Conservation (phyloP, 192 early-diverging fungal genomes). For the Umbelopsis sp. region DNA sequence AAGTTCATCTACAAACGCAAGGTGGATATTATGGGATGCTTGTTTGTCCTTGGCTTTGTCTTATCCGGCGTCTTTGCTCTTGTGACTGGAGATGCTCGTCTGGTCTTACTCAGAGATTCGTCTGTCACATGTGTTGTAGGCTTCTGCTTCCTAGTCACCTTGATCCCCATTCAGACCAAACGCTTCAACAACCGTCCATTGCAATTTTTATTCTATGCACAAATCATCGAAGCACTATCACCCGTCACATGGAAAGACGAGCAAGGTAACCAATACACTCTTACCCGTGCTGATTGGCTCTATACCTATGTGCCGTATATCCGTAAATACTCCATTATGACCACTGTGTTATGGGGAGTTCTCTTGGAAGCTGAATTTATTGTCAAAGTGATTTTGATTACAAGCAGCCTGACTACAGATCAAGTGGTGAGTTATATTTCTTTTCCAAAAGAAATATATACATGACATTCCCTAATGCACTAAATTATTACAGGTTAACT, state of each 20-base stretch:
- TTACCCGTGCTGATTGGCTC: slow-evolving; percentile 30
- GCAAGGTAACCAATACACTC: slow-evolving; percentile 18
- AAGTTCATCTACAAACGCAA: slow-evolving; percentile 26
- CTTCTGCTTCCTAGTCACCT: slow-evolving; percentile 37
- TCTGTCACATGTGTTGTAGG: slow-evolving; percentile 34
- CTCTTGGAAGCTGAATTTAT: slow-evolving; percentile 42
- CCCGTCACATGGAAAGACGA: slow-evolving; percentile 32
- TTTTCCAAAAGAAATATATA: neutral
- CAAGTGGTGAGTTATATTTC: slow-evolving; percentile 27
- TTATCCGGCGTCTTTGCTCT: slow-evolving; percentile 31
- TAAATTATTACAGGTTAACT: neutral
- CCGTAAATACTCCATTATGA: slow-evolving; percentile 21
- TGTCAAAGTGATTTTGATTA: slow-evolving; percentile 39
- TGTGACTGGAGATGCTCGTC: slow-evolving; percentile 30
- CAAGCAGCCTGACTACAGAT: slow-evolving; percentile 37
- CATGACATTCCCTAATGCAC: neutral
- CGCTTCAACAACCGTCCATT: slow-evolving; percentile 36
- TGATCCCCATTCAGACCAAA: slow-evolving; percentile 40
- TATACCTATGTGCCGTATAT: slow-evolving; percentile 35
- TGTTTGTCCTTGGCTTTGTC: slow-evolving; percentile 41
- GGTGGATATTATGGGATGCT: slow-evolving; percentile 36
- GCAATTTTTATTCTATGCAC: slow-evolving; percentile 25
- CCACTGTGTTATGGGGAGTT: slow-evolving; percentile 36
- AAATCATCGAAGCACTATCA: slow-evolving; percentile 32
- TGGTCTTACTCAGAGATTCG: slow-evolving; percentile 45